Evolutionary conservation across 148 eudicot species (phyloP).

Genomic region (Rhododendron henanense): DNA sequence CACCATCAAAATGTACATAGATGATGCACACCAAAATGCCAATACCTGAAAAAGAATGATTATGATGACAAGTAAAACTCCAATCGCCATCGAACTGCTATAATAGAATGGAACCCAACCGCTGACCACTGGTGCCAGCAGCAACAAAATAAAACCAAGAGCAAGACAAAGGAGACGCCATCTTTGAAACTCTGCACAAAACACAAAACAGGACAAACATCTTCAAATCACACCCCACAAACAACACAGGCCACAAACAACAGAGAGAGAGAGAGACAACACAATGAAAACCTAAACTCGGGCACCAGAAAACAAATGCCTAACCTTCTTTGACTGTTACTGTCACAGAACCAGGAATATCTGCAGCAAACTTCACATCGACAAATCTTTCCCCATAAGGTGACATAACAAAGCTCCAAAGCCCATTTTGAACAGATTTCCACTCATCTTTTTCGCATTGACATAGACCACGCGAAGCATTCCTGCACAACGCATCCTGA

Average conservation of each 20-base stretch:
- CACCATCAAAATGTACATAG: background rate
- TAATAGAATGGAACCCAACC: constrained; percentile 95
- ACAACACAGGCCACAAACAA: background rate
- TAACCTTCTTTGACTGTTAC: constrained; percentile 68
- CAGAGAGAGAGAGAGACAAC: background rate
- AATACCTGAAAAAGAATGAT: constrained; percentile 92
- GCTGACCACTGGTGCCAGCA: constrained; percentile 84
- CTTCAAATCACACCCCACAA: background rate
- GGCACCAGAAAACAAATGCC: constrained; percentile 2
- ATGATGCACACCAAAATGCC: background rate
- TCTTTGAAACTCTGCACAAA: constrained; percentile 65
- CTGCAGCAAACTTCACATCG: constrained; percentile 75
- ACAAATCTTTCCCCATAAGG: constrained; percentile 74
- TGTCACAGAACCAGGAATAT: constrained; percentile 69
- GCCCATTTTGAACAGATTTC: constrained; percentile 61
- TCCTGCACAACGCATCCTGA: constrained; percentile 40
- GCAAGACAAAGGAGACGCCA: constrained; percentile 80
- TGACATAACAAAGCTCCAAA: constrained; percentile 67
- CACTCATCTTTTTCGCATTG: constrained; percentile 80
- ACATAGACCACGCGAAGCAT: constrained; percentile 70
- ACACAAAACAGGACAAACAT: background rate
- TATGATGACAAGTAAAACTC: constrained; percentile 75
- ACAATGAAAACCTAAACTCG: background rate
- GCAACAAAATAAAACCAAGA: constrained; percentile 52
- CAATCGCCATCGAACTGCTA: constrained; percentile 88